phyloP scores from a whole-genome alignment of 164 flowering plant species.

The Annona squamosa region DNA sequence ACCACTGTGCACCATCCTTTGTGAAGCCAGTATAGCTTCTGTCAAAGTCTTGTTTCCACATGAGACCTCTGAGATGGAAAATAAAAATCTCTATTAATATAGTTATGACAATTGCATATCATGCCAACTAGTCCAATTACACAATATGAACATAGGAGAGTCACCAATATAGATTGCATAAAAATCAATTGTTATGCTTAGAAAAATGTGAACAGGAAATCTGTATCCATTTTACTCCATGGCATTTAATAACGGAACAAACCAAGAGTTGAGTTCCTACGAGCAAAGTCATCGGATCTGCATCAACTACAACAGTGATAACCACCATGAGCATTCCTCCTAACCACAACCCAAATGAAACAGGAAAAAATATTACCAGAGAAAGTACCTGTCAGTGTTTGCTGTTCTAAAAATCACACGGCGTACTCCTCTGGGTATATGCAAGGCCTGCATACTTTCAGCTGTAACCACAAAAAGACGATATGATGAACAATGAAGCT shows the following conservation, averaged over 20 bases:
- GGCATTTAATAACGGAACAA: background rate
- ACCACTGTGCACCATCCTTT: constrained; percentile 89
- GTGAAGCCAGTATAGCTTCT: constrained; percentile 86
- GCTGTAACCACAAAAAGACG: constrained; percentile 25
- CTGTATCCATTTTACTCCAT: too few relatives aligned
- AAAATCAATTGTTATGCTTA: too few relatives aligned
- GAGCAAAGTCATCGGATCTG: background rate
- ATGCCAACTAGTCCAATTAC: background rate
- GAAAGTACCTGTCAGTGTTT: constrained; percentile 66
- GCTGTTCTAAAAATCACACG: constrained; percentile 81
- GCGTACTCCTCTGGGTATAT: constrained; percentile 64
- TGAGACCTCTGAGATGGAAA: constrained; percentile 50
- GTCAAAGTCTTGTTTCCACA: constrained; percentile 75
- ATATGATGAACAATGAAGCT: background rate
- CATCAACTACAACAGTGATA: too few relatives aligned
- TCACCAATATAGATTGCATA: too few relatives aligned
- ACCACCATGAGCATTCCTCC: background rate
- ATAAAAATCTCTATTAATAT: background rate
- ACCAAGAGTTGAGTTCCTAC: background rate
- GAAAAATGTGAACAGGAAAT: too few relatives aligned
- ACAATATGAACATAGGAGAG: too few relatives aligned
- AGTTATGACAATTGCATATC: background rate
- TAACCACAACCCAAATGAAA: background rate
- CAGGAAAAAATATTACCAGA: background rate
- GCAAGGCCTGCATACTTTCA: constrained; percentile 61